A percentile compares a stretch with the other conserved stretches of the same genome.
These are phyloP conservation scores for Dillenia turbinata DNA, from an alignment of 164 flowering plant genomes.

Conservation along the genomic window DNA sequence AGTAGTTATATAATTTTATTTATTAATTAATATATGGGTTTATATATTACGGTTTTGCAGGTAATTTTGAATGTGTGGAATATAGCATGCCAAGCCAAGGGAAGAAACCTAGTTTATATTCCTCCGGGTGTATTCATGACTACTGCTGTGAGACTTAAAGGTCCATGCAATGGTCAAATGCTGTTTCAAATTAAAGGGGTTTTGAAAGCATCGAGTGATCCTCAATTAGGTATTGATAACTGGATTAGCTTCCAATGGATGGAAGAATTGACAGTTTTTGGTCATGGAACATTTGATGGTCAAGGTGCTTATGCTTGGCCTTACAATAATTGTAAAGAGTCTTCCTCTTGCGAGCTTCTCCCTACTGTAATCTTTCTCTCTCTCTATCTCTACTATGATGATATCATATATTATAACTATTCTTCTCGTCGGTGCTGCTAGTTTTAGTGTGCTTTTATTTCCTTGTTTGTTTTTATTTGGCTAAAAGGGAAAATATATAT, in stretches of 20 bases:
- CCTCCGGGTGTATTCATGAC: constrained; percentile 17
- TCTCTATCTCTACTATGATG: neutral
- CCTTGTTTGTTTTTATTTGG: too few species aligned
- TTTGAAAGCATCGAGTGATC: constrained; percentile 9
- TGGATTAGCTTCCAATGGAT: constrained; percentile 26
- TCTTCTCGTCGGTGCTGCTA: neutral
- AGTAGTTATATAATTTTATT: too few species aligned
- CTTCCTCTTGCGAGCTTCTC: constrained; percentile 15
- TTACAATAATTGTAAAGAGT: constrained; percentile 15
- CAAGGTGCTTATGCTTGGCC: constrained; percentile 30
- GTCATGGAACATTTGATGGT: constrained; percentile 31
- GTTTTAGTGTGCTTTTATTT: too few species aligned
- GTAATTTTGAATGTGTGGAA: constrained; percentile 22
- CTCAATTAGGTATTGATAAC: neutral
- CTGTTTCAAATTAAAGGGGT: constrained; percentile 2
- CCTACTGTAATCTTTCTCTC: constrained; percentile 15
- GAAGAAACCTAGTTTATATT: constrained; percentile 4
- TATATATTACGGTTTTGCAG: neutral
- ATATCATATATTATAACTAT: neutral
- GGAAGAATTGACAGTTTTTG: constrained; percentile 11
- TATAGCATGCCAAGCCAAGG: constrained; percentile 19
- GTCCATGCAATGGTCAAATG: constrained; percentile 19
- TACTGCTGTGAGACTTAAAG: constrained; percentile 1
- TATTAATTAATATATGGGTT: too few species aligned
- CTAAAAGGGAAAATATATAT: too few species aligned